Evolutionary conservation across 495 filamentous ascomycete genomes (phyloP).

Genomic region (Glonium stellatum): DNA sequence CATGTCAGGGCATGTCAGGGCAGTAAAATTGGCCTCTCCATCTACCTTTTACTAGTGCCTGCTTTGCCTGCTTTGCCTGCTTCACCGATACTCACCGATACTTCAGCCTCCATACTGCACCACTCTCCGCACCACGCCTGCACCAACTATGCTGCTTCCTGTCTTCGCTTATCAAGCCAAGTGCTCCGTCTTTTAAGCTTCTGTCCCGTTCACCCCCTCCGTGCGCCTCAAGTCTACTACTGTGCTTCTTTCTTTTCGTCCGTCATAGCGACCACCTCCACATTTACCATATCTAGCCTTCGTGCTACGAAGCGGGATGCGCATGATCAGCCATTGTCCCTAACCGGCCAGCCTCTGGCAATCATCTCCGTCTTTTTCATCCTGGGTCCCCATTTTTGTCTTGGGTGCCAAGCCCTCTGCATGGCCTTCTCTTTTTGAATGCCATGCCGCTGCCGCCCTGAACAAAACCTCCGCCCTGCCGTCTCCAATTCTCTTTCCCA

Average conservation of each 20-base stretch:
- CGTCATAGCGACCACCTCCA: slow-evolving; percentile 4
- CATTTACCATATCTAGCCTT: slow-evolving; percentile 13
- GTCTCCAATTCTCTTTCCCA: no score
- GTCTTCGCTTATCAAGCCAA: slow-evolving; percentile 12
- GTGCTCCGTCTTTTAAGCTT: slow-evolving; percentile 1
- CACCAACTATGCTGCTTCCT: slow-evolving; percentile 1
- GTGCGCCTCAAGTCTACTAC: slow-evolving; percentile 12
- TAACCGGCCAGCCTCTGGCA: slow-evolving; percentile 1
- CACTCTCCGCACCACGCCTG: background rate
- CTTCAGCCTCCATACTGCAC: slow-evolving; percentile 21
- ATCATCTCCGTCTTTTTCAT: background rate
- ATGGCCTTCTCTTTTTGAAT: no score
- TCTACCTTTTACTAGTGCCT: slow-evolving; percentile 3
- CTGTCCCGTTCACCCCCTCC: slow-evolving; percentile 6
- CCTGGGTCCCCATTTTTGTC: no score
- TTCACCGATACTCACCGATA: slow-evolving; percentile 24
- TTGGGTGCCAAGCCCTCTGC: no score
- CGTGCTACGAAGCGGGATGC: slow-evolving; percentile 19
- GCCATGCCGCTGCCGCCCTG: no score
- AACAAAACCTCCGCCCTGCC: no score
- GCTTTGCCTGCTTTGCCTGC: background rate
- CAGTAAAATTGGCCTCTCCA: slow-evolving; percentile 21
- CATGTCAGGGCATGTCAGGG: background rate
- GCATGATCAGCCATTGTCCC: slow-evolving; percentile 21
- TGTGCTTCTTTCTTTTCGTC: slow-evolving; percentile 10